Evolutionary conservation across 2,329 filamentous ascomycete species (phyloP), one percentile per base, ranked within the genome.

Genomic region (Torrubiella hemipterigena): DNA sequence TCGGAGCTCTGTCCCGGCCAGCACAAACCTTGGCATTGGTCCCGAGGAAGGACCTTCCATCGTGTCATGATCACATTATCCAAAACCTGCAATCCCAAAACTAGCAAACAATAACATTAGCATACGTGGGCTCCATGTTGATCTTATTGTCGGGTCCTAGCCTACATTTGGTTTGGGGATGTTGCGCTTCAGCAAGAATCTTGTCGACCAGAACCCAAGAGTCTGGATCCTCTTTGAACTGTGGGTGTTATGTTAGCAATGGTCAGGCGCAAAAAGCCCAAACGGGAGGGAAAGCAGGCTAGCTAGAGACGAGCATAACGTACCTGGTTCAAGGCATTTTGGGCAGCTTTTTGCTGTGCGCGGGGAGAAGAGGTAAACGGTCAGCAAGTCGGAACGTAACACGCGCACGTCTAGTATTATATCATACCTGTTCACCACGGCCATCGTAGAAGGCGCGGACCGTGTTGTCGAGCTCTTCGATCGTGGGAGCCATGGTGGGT

Each of bases 221-320:
- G 65, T 98, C 91, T 36, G 89, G 87, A 51, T 96, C 93, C 66
- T 96, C 91, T 61, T 96, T 96, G 72, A 98, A 98, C 84, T 96
- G 40, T 27, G 38, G 41, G 14, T 11, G 9, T 6, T 25, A 17
- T 15, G 31, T 37, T 21, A 37, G 34, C n/a, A 12, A 14, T 17
- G 18, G n/a, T n/a, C n/a, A n/a, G n/a, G n/a, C n/a, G n/a, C n/a
- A n/a, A n/a, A n/a, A n/a, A n/a, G n/a, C n/a, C n/a, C n/a, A n/a
- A n/a, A n/a, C n/a, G n/a, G n/a, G n/a, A n/a, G n/a, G n/a, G n/a
- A n/a, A n/a, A n/a, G n/a, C n/a, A n/a, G n/a, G n/a, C n/a, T n/a
- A n/a, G n/a, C n/a, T n/a, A n/a, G n/a, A n/a, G n/a, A n/a, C n/a
- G n/a, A n/a, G n/a, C n/a, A n/a, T n/a, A 33, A 50, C 73, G 55